phyloP scores from a whole-genome alignment of 2,329 filamentous ascomycete genomes.

The Xylaria sp. region DNA sequence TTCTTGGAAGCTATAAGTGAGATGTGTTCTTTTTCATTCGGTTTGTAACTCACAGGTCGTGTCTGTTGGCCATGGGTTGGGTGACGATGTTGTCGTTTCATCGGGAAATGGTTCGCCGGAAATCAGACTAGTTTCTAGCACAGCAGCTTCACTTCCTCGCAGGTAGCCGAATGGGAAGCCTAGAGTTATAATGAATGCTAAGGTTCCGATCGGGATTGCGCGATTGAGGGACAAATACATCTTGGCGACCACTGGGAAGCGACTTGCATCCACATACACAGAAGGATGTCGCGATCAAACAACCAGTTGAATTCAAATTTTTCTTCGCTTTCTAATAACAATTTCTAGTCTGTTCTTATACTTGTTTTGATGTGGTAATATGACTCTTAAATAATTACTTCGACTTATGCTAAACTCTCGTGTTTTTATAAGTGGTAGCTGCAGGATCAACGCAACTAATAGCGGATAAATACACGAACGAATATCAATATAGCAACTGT shows the following conservation, averaged over 20 bases:
- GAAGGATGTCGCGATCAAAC: no score
- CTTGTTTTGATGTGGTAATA: no score
- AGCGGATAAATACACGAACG: conserved; percentile 18
- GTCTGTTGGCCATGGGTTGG: conserved; percentile 27
- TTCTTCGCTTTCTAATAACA: no score
- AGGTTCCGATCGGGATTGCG: no score
- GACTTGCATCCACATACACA: neutral
- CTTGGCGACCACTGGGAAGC: neutral
- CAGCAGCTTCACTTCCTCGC: neutral
- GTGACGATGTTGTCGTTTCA: conserved; percentile 15
- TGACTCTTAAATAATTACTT: no score
- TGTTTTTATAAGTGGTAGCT: no score
- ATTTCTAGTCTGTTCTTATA: neutral
- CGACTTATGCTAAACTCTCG: no score
- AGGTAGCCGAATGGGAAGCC: neutral
- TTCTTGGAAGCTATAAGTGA: neutral
- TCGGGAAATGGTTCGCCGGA: neutral
- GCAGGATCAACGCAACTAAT: no score
- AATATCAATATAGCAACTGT: neutral
- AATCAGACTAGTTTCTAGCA: neutral
- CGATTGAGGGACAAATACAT: neutral
- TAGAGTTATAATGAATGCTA: neutral
- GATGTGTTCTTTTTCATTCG: neutral
- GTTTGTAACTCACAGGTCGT: conserved; percentile 12
- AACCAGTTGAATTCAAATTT: no score